Conservation (phyloP, 371 early-diverging fungal genomes). For the Mortierella sp. region DNA sequence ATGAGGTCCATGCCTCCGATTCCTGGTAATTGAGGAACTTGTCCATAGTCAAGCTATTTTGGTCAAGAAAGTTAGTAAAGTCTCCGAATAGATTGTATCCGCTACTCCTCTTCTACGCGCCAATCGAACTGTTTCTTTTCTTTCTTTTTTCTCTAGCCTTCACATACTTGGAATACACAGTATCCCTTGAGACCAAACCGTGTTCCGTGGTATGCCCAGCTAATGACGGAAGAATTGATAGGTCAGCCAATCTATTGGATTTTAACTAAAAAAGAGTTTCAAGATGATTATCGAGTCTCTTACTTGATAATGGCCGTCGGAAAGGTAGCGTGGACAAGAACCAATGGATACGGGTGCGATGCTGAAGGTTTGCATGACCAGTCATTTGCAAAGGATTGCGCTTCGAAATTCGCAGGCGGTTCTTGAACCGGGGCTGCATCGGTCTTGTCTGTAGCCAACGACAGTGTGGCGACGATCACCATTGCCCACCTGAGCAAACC, state of each 20-base stretch:
- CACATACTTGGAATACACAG: background rate
- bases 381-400: background rate
- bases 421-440: no score
- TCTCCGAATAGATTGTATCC: no score
- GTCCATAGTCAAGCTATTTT: background rate
- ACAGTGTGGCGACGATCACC: no score
- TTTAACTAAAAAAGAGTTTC: background rate
- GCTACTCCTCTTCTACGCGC: no score
- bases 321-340: constrained; percentile 1
- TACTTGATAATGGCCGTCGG: constrained; percentile 2
- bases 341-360: background rate
- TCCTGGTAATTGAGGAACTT: background rate
- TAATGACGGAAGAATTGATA: background rate
- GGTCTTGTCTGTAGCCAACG: no score
- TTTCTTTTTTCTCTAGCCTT: no score
- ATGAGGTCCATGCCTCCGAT: constrained; percentile 2
- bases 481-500: no score
- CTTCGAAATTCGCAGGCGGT: no score
- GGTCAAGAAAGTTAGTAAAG: no score
- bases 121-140: no score
- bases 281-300: background rate
- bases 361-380: background rate
- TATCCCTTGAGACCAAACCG: constrained; percentile 1
- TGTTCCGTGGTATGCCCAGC: constrained; percentile 5
- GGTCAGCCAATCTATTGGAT: background rate